These are phyloP conservation scores for Clavaria fumosa DNA, from an alignment of 768 basidiomycete species.

Conservation along the genomic window DNA sequence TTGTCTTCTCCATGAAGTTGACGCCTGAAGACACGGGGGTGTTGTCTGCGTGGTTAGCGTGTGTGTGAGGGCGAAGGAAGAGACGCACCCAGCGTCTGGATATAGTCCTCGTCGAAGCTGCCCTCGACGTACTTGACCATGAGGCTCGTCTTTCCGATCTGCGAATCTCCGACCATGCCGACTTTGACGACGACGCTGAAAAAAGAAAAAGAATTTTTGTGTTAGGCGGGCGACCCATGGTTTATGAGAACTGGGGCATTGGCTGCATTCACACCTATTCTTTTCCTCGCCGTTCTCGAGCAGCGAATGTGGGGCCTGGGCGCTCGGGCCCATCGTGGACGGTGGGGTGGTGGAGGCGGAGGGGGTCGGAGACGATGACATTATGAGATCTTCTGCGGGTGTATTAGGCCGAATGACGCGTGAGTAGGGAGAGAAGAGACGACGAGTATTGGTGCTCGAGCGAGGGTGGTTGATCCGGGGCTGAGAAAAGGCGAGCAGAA, in stretches of 20 bases:
- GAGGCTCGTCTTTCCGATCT: conserved; percentile 82
- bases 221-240: too few relatives aligned
- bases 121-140: conserved; percentile 94
- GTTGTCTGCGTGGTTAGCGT: too few relatives aligned
- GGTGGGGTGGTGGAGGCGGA: conserved; percentile 33
- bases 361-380: conserved; percentile 10
- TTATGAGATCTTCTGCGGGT: conserved; percentile 15
- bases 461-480: too few relatives aligned
- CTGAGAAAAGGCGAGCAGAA: too few relatives aligned
- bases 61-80: too few relatives aligned
- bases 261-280: too few relatives aligned
- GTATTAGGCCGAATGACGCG: too few relatives aligned
- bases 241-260: too few relatives aligned
- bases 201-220: neutral
- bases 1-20: conserved; percentile 99
- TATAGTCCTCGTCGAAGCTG: conserved; percentile 97
- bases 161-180: conserved; percentile 98
- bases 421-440: too few relatives aligned
- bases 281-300: conserved; percentile 57
- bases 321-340: conserved; percentile 30
- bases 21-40: conserved; percentile 42
- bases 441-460: too few relatives aligned
- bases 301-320: conserved; percentile 33
- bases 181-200: conserved; percentile 92
- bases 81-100: conserved; percentile 87